Evolutionary conservation across 495 filamentous ascomycete genomes (phyloP).

Genomic region (Cenococcum geophilum): DNA sequence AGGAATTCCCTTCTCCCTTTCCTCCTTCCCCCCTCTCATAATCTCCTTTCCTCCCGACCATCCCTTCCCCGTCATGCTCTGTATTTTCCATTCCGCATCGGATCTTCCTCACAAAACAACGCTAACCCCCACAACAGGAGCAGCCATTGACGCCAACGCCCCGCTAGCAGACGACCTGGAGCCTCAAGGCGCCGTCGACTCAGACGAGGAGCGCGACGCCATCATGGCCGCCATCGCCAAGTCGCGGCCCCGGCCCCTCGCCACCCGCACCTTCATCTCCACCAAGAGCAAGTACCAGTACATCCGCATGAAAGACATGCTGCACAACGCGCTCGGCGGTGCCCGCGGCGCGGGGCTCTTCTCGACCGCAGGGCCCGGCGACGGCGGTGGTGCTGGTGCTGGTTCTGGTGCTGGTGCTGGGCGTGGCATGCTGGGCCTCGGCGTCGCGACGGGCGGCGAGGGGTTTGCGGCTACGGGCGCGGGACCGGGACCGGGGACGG

Average conservation of each 20-base stretch:
- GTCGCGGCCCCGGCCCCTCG: conserved; percentile 67
- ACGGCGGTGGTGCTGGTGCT: no score
- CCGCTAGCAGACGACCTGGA: conserved; percentile 80
- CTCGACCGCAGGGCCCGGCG: conserved; percentile 1
- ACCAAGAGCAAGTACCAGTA: conserved; percentile 70
- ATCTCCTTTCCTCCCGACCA: no score
- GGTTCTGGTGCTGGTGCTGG: no score
- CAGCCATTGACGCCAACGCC: conserved; percentile 86
- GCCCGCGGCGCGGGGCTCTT: conserved; percentile 29
- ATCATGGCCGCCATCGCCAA: conserved; percentile 79
- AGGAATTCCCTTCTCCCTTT: background rate
- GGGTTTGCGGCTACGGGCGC: conserved; percentile 18
- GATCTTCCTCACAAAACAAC: background rate
- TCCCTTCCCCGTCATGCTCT: background rate
- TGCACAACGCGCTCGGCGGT: conserved; percentile 61
- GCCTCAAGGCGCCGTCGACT: conserved; percentile 70
- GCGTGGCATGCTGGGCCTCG: conserved; percentile 10
- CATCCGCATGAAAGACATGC: conserved; percentile 82
- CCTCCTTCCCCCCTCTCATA: background rate
- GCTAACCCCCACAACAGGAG: conserved; percentile 50
- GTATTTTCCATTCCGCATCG: conserved; percentile 3
- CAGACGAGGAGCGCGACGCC: conserved; percentile 82
- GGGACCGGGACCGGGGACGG: conserved; percentile 5
- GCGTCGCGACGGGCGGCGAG: conserved; percentile 24
- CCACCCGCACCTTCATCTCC: conserved; percentile 57